Evolutionary conservation across 164 flowering plant genomes (phyloP).

Genomic region (Cinnamomum micranthum): DNA sequence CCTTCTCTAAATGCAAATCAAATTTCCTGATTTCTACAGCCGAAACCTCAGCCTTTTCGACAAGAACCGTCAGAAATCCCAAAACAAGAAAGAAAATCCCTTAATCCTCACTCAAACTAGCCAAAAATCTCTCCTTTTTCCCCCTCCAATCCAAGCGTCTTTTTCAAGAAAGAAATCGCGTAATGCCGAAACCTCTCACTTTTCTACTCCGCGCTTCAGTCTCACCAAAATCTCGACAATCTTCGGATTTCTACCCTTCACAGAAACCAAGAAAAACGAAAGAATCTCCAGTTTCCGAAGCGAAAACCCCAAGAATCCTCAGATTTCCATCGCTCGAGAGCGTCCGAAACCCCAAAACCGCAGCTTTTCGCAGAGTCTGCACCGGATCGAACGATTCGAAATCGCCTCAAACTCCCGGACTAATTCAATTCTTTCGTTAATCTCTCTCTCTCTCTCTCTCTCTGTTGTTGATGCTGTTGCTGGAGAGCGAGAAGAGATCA

Average conservation of each 20-base stretch:
- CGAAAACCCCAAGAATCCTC: neutral
- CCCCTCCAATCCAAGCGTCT: neutral
- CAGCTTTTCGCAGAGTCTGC: neutral
- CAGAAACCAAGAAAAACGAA: neutral
- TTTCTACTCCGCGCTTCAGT: neutral
- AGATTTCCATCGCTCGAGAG: neutral
- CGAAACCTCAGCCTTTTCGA: neutral
- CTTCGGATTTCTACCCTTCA: neutral
- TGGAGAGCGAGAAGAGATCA: neutral
- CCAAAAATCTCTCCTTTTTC: conserved; percentile 1
- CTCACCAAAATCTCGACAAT: conserved; percentile 1
- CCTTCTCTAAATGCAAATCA: neutral
- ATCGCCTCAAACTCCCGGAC: too few relatives aligned
- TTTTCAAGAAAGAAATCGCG: neutral
- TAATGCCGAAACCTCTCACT: neutral
- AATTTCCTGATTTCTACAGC: neutral
- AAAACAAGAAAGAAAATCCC: neutral
- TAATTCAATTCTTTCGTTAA: too few relatives aligned
- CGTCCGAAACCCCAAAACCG: neutral
- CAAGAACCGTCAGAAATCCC: neutral
- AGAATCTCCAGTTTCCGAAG: neutral
- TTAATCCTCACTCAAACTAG: neutral
- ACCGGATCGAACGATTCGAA: neutral
- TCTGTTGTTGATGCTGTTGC: too few relatives aligned
- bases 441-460: too few relatives aligned